Base-by-base conservation (phyloP, 2,329 filamentous ascomycete species). In the Helicocarpus griseus region DNA sequence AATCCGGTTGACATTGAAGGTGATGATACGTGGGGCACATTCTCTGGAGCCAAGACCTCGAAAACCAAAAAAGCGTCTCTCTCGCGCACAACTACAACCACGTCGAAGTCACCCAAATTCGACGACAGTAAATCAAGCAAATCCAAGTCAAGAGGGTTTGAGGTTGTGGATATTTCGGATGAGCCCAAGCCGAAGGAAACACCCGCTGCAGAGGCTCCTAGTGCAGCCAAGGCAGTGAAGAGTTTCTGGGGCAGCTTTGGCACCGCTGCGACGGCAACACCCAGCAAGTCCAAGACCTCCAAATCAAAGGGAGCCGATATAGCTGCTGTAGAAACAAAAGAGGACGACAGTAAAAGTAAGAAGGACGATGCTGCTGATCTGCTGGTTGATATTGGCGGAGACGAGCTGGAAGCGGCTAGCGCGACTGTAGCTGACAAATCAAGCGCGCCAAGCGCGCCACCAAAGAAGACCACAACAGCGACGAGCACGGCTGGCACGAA, bases 201-300 rank as follows among this genome's bases (percentile, higher is more conserved):
- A 49, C 44, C 57, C 11, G 46, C 44, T 13, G 56, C 60, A 51
- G 70, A 73, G 54, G 69, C 70, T 24, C 60, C 62, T 21, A 22
- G 13, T n/a, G 56, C 65, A 6, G 59, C 63, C 7, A 71, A 69
- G 49, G 59, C 65, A 39, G 61, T 63, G 1, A 70, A 62, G 56
- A 62, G 68, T 22, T 73, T 73, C 56, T 78, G 69, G 74, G 70
- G 70, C 57, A 62, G 59, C 39, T 69, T 73, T 26, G 70, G 69
- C 8, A 62, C 63, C 9, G 61, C 69, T 5, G 61, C 67, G 29
- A 63, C 64, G 31, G 58, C 68, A 31, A 75, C 74, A 56, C 62
- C 63, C 54, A 72, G 69, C 52, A 72, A 73, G 58, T 68, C 69
- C 35, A 71, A 74, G 52, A 72, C 72, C 44, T 66, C 68, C 45